Evolutionary conservation across 306 rosid genomes (phyloP), one percentile per base, ranked within the genome.

Genomic region (Lupinus albus): DNA sequence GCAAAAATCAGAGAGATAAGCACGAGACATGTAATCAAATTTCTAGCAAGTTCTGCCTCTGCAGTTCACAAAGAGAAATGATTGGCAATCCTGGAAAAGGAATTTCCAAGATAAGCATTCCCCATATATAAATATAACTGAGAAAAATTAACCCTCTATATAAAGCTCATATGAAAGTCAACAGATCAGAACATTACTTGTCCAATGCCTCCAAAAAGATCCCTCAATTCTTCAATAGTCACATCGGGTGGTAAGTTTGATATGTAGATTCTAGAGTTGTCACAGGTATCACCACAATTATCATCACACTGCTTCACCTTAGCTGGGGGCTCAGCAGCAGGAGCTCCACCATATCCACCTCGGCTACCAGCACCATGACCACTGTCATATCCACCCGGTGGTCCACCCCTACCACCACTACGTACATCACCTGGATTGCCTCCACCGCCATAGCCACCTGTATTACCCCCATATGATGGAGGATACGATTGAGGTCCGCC

Each of bases 171-270:
- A 72, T 60, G 67, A 30, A 61, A 44, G 74, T 59, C 72, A 73
- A 80, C 21, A 61, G 79, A 77, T 51, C 52, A 63, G 77, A 71
- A 77, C 67, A 72, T 84, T 90, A 94, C 99, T 81, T 88, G 96
- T 79, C 99, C 99, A 86, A 94, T 94, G 85, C 99, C 97, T 60
- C 99, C 96, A 85, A 94, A 94, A 62, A 94, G 96, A 4, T 85
- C 84, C 81, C 84, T 84, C 78, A 94, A 80, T 84, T 94, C 99
- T 3, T 94, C 99, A 59, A n/a, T 72, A 1, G 96, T 88, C 81
- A 94, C 96, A 78, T 94, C 99, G 1, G 91, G 90, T 2, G 99
- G 99, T 74, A 94, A 79, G 75, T 91, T 94, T 32, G 99, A 94
- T 13, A 94, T 86, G 84, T 94, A 94, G 79, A 94, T 94, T 91